These are phyloP conservation scores for Mimosa pudica DNA, from an alignment of 306 rosid species.

Conservation along the genomic window DNA sequence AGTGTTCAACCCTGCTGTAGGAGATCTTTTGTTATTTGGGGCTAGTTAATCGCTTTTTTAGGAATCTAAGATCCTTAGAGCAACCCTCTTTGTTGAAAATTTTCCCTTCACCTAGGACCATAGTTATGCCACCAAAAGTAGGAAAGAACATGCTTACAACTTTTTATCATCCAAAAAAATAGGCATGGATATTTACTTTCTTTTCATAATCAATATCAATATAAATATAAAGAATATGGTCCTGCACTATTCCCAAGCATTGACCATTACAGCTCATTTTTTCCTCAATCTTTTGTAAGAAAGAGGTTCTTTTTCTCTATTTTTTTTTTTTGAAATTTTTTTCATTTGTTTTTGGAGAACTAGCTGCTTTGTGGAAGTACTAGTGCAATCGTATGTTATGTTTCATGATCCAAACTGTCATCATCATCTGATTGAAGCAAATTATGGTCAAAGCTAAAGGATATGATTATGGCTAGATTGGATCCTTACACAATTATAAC, in stretches of 20 bases:
- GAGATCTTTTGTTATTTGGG: not conserved
- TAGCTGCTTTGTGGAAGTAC: not conserved
- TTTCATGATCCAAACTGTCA: not conserved
- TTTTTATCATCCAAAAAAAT: not conserved
- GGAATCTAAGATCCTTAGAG: not conserved
- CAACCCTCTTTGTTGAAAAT: not conserved
- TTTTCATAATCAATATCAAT: too few relatives aligned
- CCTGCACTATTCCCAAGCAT: not conserved
- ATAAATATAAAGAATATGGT: too few relatives aligned
- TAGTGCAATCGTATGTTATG: not conserved
- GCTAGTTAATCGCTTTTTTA: not conserved
- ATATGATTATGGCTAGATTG: not conserved
- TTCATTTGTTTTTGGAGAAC: not conserved
- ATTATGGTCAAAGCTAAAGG: not conserved
- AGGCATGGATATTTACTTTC: not conserved
- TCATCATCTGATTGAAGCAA: not conserved
- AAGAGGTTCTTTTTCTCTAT: not conserved
- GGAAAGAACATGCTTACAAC: not conserved
- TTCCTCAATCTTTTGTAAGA: not conserved
- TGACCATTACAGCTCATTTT: not conserved
- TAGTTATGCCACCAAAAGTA: not conserved
- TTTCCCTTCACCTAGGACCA: not conserved
- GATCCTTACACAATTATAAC: not conserved
- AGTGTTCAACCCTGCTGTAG: not conserved
- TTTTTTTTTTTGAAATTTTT: too few relatives aligned